Percentiles rank a stretch among this genome's conserved stretches.
Conservation (phyloP, 2,329 filamentous ascomycete genomes). For the Pseudocercospora pini-densiflorae region DNA sequence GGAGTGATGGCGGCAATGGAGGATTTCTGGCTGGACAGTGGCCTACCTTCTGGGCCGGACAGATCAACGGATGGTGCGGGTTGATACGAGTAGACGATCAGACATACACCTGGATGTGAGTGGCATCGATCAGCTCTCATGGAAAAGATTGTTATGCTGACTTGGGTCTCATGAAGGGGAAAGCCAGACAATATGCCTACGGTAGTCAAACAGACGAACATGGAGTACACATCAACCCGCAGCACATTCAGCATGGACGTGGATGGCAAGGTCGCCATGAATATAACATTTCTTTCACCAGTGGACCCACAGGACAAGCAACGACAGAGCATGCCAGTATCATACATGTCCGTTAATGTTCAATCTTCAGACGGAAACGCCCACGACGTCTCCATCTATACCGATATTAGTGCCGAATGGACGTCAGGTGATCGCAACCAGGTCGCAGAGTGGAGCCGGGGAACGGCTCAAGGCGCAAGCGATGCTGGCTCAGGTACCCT, state of each 20-base stretch:
- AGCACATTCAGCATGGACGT: slow-evolving; percentile 73
- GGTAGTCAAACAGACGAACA: slow-evolving; percentile 63
- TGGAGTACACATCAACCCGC: slow-evolving; percentile 73
- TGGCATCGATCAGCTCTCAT: not conserved
- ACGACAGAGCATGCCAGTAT: slow-evolving; percentile 71
- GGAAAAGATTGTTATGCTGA: not conserved
- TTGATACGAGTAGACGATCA: slow-evolving; percentile 69
- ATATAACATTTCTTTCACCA: slow-evolving; percentile 72
- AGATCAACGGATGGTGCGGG: slow-evolving; percentile 68
- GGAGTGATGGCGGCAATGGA: slow-evolving; percentile 65
- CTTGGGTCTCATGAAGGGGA: slow-evolving; percentile 47
- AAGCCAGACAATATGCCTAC: slow-evolving; percentile 50
- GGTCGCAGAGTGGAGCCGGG: slow-evolving; percentile 67
- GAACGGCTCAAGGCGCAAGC: slow-evolving; percentile 33
- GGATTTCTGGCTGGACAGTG: slow-evolving; percentile 71
- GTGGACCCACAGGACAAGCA: slow-evolving; percentile 68
- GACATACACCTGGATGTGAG: slow-evolving; percentile 67
- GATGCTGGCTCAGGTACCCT: slow-evolving; percentile 42
- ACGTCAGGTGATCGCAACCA: slow-evolving; percentile 64
- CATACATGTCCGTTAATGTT: slow-evolving; percentile 70
- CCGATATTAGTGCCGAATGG: slow-evolving; percentile 72
- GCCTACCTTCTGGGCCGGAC: slow-evolving; percentile 66
- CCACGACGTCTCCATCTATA: slow-evolving; percentile 72
- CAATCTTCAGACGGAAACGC: slow-evolving; percentile 63
- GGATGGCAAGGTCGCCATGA: slow-evolving; percentile 64